Evolutionary conservation across 306 rosid genomes (phyloP), one percentile per base, ranked within the genome.

Genomic region (Mimosa bimucronata): DNA sequence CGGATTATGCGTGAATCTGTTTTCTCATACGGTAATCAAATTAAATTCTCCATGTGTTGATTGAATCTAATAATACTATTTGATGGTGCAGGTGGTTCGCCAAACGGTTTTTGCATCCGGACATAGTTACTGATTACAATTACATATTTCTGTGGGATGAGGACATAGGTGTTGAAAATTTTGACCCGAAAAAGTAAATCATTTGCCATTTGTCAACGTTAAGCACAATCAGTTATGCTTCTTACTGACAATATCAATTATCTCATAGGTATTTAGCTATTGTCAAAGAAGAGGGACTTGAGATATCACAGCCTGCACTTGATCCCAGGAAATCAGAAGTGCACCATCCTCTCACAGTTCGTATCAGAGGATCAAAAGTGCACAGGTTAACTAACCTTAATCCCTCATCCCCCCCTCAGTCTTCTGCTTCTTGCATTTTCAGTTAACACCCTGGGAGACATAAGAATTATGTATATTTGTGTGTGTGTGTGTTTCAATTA

Each of bases 141-240:
- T 90, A 88, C 82, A 88, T 94, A 61, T 94, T 94, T 88, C 98
- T 94, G 16, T 94, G 98, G 98, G 98, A 94, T 21, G 98, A 94
- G 79, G 98, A 94, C 83, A 92, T 94, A 75, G 97, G 92, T 52
- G 97, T 94, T 14, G 97, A 94, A 71, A 83, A 90, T 83, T 94
- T 94, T 78, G 82, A 92, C 83, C 91, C 97, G 0, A 80, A 84
- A 55, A 79, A 89, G 98, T 94, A 77, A 74, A 31, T 28, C 9
- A 44, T 7, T 75, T 28, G 29, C 15, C 44, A 3, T 66, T 34
- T 66, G 37, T 67, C 67, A 18, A 64, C 40, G 34, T 55, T 72
- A 19, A 41, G 16, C 57, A 26, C 70, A 34, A 50, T 66, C 44
- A 41, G 71, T 55, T 66, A 57, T 44, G 71, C 74, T 48, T 30